These are phyloP conservation scores for Inga oerstediana DNA, from an alignment of 306 rosid species.

Conservation along the genomic window DNA sequence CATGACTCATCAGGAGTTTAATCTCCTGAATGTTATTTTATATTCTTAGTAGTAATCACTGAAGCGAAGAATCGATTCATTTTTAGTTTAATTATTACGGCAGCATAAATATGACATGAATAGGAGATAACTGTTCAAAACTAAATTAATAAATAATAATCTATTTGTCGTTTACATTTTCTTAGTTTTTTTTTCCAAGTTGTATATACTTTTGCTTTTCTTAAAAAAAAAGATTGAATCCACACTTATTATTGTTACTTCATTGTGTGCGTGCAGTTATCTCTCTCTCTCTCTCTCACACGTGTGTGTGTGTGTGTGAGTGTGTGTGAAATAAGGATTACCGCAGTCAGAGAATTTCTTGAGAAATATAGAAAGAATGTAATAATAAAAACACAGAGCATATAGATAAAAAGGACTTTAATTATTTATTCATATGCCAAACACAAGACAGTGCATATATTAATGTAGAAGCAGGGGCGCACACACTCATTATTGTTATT, in stretches of 20 bases:
- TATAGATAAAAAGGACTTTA: not conserved
- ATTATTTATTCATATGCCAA: conserved; percentile 43
- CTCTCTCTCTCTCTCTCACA: no score
- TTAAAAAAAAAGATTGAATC: not conserved
- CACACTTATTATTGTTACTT: not conserved
- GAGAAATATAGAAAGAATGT: not conserved
- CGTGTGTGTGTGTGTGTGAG: no score
- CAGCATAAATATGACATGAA: not conserved
- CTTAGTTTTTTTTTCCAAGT: not conserved
- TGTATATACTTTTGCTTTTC: no score
- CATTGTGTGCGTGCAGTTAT: not conserved
- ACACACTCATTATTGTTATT: not conserved
- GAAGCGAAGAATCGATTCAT: no score
- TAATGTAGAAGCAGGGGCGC: not conserved
- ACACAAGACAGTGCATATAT: conserved; percentile 36
- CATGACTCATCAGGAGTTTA: no score
- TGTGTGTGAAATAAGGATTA: no score
- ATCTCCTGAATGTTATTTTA: no score
- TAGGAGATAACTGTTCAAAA: not conserved
- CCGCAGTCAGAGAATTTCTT: not conserved
- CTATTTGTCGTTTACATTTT: not conserved
- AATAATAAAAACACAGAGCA: not conserved
- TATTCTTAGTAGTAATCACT: no score
- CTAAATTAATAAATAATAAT: no score
- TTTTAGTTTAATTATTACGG: no score